Evolutionary conservation across 23 red algal species (phyloP), one percentile per base, ranked within the genome.

Genomic region (Gracilaria gracilis): DNA sequence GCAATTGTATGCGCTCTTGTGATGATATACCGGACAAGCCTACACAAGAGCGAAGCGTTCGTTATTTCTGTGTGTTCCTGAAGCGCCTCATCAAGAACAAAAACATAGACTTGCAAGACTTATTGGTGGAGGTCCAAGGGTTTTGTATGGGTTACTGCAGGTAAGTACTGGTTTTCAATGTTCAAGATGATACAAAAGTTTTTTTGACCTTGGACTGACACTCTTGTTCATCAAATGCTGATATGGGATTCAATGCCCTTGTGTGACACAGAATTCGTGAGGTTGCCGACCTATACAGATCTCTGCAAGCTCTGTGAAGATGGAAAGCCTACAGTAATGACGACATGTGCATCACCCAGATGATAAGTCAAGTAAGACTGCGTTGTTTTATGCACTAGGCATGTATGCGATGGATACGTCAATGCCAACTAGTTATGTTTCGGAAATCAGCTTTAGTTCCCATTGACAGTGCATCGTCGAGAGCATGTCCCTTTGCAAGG

Each of bases 81-180:
- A 89, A 95, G 40, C 92, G 85, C 53, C 57, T 98, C 35, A 98
- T 98, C 39, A 88, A 92, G 75, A 95, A 98, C 91, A 98, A 94
- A 44, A 91, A 79, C 58, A 92, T 98, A 51, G 87, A 95, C 59
- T 80, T 95, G 32, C 92, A 98, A 69, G 89, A 95, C 79, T 48
- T 95, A 9, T 86, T 95, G 25, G 81, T 91, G 35, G 96, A 98
- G 80, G 92, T 98, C 4, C 96, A 98, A 62, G 87, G 67, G 31
- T 98, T 98, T 79, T 98, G 96, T 66, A 95, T 95, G 62, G 91
- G 90, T n/a, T 87, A 94, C 84, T 75, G 71, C 40, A 81, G 96
- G 72, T 77, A 77, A 49, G 72, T 25, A 51, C 17, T 50, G 28
- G 20, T 77, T 51, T 49, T 3, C 42, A 46, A 48, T 28, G 72